Percentiles rank a stretch among this genome's conserved stretches.
Conservation (phyloP, 495 filamentous ascomycete genomes). For the Barbatosphaeria neglecta region DNA sequence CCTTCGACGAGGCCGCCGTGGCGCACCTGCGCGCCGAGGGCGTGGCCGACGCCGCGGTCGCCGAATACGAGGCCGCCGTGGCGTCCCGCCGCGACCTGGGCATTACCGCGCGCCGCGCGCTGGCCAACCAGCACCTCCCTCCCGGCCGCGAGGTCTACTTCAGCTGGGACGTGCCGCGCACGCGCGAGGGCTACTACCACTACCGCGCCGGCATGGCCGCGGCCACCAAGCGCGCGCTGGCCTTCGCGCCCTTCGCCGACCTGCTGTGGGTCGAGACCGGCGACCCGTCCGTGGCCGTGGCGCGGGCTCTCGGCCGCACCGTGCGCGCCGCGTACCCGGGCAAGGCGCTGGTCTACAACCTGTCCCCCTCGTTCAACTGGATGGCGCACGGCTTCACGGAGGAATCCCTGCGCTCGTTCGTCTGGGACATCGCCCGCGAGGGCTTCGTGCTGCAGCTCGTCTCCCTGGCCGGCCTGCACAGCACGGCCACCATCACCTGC, state of each 20-base stretch:
- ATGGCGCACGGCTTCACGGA: slow-evolving; percentile 85
- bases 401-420: slow-evolving; percentile 67
- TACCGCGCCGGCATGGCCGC: slow-evolving; percentile 79
- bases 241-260: slow-evolving; percentile 85
- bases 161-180: slow-evolving; percentile 86
- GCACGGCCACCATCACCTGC: slow-evolving; percentile 73
- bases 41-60: slow-evolving; percentile 47
- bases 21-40: slow-evolving; percentile 56
- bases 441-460: slow-evolving; percentile 93
- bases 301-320: slow-evolving; percentile 58
- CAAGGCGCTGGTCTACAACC: slow-evolving; percentile 93
- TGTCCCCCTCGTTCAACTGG: slow-evolving; percentile 96
- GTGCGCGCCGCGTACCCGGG: slow-evolving; percentile 54
- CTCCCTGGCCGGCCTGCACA: slow-evolving; percentile 81
- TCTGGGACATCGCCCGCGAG: slow-evolving; percentile 90
- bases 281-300: slow-evolving; percentile 69
- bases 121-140: slow-evolving; percentile 57
- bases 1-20: slow-evolving; percentile 82
- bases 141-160: slow-evolving; percentile 53
- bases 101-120: slow-evolving; percentile 57
- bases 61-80: slow-evolving; percentile 52
- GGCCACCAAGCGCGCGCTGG: slow-evolving; percentile 84
- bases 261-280: slow-evolving; percentile 97
- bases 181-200: slow-evolving; percentile 93
- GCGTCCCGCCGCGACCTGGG: slow-evolving; percentile 55